Percentiles rank a stretch among this genome's conserved stretches.
phyloP scores from a whole-genome alignment of 768 basidiomycete genomes.

The Megacollybia marginata region DNA sequence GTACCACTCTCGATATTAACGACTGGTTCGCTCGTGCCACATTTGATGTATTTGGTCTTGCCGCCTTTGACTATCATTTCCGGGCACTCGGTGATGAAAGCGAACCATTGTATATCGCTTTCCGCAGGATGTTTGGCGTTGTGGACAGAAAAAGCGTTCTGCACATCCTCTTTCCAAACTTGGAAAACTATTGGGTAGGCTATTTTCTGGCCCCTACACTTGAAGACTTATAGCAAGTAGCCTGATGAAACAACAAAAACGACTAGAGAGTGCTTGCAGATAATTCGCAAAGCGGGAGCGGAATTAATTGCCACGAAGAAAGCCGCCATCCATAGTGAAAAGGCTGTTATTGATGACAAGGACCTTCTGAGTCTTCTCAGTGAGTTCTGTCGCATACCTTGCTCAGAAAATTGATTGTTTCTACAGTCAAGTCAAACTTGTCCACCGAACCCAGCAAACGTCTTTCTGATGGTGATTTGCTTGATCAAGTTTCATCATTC shows the following conservation, averaged over 20 bases:
- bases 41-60: conserved; percentile 58
- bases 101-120: conserved; percentile 40
- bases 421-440: conserved; percentile 54
- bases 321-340: conserved; percentile 25
- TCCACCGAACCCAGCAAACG: conserved; percentile 34
- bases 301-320: conserved; percentile 38
- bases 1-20: conserved; percentile 36
- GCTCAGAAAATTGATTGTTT: not conserved
- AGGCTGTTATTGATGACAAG: conserved; percentile 26
- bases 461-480: conserved; percentile 53
- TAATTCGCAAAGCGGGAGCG: conserved; percentile 34
- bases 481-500: conserved; percentile 60
- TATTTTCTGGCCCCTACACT: not conserved
- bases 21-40: conserved; percentile 56
- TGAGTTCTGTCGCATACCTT: conserved; percentile 16
- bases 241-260: conserved; percentile 31
- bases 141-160: conserved; percentile 36
- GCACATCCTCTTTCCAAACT: conserved; percentile 34
- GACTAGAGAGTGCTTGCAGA: conserved; percentile 28
- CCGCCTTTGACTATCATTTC: conserved; percentile 49
- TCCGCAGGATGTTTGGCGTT: conserved; percentile 42
- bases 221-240: conserved; percentile 15
- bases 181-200: conserved; percentile 39
- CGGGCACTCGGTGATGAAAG: conserved; percentile 40
- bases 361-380: conserved; percentile 44